phyloP scores from a whole-genome alignment of 2,329 filamentous ascomycete genomes.

The Leptographium galeiforme region DNA sequence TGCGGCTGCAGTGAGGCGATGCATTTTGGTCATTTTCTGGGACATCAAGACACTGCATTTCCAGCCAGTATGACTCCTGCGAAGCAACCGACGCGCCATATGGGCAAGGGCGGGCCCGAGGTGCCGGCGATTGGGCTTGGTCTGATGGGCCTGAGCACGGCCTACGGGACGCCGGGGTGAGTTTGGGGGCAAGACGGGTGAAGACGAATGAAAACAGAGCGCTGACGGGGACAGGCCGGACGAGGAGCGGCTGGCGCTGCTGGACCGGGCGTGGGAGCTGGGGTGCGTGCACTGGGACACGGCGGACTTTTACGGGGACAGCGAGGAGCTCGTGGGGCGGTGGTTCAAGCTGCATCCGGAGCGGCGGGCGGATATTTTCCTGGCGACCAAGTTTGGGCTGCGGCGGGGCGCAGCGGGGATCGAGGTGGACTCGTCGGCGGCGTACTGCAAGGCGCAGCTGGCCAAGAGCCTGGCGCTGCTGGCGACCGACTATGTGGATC shows the following conservation, averaged over 20 bases:
- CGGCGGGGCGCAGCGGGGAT: background rate
- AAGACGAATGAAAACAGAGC: too few relatives aligned
- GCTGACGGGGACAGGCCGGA: too few relatives aligned
- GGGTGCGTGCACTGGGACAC: conserved; percentile 23
- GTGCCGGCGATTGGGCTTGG: conserved; percentile 33
- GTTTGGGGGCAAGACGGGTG: conserved; percentile 20
- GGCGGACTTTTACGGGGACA: conserved; percentile 28
- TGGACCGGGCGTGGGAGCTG: background rate
- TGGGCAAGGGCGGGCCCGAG: conserved; percentile 32
- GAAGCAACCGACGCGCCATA: conserved; percentile 22
- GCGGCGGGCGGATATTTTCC: conserved; percentile 26
- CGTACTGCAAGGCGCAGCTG: conserved; percentile 14
- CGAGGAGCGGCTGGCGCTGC: too few relatives aligned
- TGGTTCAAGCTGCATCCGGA: conserved; percentile 28
- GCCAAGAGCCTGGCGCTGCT: conserved; percentile 29
- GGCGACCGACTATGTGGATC: conserved; percentile 37
- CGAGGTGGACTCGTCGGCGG: conserved; percentile 19
- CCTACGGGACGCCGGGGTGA: conserved; percentile 10
- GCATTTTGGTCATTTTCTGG: too few relatives aligned
- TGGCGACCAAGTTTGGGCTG: conserved; percentile 17
- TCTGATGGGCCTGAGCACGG: conserved; percentile 24
- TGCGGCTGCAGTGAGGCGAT: too few relatives aligned
- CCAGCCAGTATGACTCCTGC: background rate
- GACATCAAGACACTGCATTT: too few relatives aligned
- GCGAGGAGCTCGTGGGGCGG: conserved; percentile 27